Conservation (phyloP, 768 basidiomycete genomes). For the Pholiota molesta region DNA sequence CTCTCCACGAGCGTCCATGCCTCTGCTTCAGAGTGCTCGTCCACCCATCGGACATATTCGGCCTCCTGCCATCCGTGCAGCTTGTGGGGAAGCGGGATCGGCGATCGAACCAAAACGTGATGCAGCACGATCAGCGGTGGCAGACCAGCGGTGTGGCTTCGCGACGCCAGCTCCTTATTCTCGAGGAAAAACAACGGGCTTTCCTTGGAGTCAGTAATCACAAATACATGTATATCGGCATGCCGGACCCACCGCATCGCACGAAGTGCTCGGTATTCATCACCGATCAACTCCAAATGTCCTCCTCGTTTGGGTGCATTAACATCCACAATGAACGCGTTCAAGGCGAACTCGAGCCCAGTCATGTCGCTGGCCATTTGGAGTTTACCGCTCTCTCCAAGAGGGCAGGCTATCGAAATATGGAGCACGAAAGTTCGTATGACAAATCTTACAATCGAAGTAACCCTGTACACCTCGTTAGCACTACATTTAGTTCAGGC, state of each 20-base stretch:
- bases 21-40: constrained; percentile 85
- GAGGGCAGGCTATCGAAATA: constrained; percentile 88
- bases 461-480: constrained; percentile 44
- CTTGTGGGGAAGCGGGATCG: constrained; percentile 83
- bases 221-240: not conserved
- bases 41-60: constrained; percentile 96
- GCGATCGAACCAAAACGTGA: constrained; percentile 88
- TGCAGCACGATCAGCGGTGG: constrained; percentile 89
- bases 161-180: constrained; percentile 65
- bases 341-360: constrained; percentile 90
- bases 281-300: constrained; percentile 76
- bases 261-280: constrained; percentile 84
- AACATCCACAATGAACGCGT: constrained; percentile 67
- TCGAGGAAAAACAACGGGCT: constrained; percentile 93
- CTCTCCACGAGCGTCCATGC: constrained; percentile 80
- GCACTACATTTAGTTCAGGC: not conserved
- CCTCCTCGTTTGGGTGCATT: constrained; percentile 61
- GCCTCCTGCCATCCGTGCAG: constrained; percentile 94
- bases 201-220: constrained; percentile 3
- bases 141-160: constrained; percentile 73
- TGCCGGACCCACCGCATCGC: constrained; percentile 72
- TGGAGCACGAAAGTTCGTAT: constrained; percentile 90
- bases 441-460: constrained; percentile 73
- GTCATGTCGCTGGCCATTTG: constrained; percentile 97
- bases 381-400: constrained; percentile 92